Conservation (phyloP, 345 rosid species). For the Acer yangbiense region DNA sequence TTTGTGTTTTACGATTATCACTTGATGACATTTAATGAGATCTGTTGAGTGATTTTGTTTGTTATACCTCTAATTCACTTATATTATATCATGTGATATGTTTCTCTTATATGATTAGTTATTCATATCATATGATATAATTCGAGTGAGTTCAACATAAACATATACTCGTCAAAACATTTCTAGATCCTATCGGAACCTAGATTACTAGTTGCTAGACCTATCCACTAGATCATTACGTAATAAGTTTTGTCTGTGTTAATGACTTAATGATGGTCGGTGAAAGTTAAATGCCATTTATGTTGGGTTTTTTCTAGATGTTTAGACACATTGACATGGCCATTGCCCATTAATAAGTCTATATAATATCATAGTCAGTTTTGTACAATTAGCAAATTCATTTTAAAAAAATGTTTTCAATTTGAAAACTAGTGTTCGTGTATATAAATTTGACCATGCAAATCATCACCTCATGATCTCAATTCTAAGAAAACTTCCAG, state of each 20-base stretch:
- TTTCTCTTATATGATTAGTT: too few relatives aligned
- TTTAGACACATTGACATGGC: too few relatives aligned
- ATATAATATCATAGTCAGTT: neutral
- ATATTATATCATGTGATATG: too few relatives aligned
- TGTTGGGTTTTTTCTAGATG: neutral
- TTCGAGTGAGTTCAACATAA: too few relatives aligned
- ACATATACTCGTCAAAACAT: too few relatives aligned
- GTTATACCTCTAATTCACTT: too few relatives aligned
- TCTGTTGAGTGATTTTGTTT: too few relatives aligned
- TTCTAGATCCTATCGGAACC: too few relatives aligned
- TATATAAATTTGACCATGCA: constrained; percentile 7
- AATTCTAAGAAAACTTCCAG: constrained; percentile 38
- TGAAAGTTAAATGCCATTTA: neutral
- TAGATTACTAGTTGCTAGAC: neutral
- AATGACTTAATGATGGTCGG: neutral
- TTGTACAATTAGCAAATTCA: neutral
- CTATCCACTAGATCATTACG: neutral
- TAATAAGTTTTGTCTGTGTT: neutral
- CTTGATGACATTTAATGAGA: too few relatives aligned
- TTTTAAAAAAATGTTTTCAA: neutral
- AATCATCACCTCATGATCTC: constrained; percentile 40
- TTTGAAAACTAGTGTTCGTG: neutral
- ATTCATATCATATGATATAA: too few relatives aligned
- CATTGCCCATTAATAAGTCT: neutral
- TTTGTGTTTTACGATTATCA: too few relatives aligned